Percentiles rank a stretch among this genome's conserved stretches.
These are phyloP conservation scores for Pythium sukuiense DNA, from an alignment of 352 stramenopile genomes.

Conservation along the genomic window DNA sequence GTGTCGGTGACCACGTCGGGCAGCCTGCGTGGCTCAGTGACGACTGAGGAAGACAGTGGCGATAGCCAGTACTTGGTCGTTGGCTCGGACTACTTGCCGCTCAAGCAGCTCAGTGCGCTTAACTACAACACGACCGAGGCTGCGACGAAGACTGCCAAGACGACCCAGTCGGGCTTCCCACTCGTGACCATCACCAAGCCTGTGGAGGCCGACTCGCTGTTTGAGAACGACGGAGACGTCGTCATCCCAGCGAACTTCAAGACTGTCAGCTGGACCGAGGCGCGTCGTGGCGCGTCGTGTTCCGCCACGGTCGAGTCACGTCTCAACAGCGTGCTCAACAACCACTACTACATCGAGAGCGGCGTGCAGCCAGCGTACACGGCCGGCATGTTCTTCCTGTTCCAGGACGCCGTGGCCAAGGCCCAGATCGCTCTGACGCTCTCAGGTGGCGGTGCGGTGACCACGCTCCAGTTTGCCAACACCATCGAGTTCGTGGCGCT, in stretches of 20 bases:
- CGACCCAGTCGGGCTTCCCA: slow-evolving; percentile 13
- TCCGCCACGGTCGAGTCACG: slow-evolving; percentile 44
- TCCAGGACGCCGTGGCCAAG: slow-evolving; percentile 42
- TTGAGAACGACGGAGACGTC: slow-evolving; percentile 34
- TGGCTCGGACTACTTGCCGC: slow-evolving; percentile 37
- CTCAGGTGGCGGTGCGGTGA: neutral
- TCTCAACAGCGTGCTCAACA: slow-evolving; percentile 30
- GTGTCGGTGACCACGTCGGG: neutral
- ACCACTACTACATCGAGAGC: slow-evolving; percentile 45
- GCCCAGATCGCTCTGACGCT: slow-evolving; percentile 6
- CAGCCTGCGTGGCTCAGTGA: slow-evolving; percentile 22
- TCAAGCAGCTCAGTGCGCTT: slow-evolving; percentile 36
- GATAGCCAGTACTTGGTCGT: slow-evolving; percentile 36
- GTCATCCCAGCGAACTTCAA: slow-evolving; percentile 28
- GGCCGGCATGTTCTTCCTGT: slow-evolving; percentile 48
- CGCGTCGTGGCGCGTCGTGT: slow-evolving; percentile 20
- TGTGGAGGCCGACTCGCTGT: slow-evolving; percentile 2
- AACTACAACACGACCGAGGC: slow-evolving; percentile 40
- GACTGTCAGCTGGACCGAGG: slow-evolving; percentile 26
- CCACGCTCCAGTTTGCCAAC: slow-evolving; percentile 17
- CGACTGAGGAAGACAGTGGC: neutral
- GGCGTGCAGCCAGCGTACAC: slow-evolving; percentile 56
- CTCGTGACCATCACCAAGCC: slow-evolving; percentile 39
- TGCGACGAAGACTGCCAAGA: slow-evolving; percentile 9
- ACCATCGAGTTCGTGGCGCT: slow-evolving; percentile 15